Percentiles rank a stretch among this genome's conserved stretches.
phyloP scores from a whole-genome alignment of 495 filamentous ascomycete genomes.

The Gamarada debralockiae region DNA sequence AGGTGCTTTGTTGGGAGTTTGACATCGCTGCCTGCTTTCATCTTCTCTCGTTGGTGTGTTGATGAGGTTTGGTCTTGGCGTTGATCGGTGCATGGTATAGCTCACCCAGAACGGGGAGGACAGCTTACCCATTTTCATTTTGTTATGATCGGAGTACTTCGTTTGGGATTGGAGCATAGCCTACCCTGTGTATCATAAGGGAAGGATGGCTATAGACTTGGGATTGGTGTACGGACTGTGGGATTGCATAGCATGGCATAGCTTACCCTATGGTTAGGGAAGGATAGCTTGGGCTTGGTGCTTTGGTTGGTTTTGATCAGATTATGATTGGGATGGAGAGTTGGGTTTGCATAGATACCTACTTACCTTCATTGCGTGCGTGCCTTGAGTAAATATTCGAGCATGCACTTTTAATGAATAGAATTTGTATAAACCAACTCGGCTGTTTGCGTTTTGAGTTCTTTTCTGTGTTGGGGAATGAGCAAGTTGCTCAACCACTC shows the following conservation, averaged over 20 bases:
- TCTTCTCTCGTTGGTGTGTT: not conserved
- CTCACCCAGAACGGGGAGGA: conserved; percentile 24
- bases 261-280: conserved; percentile 17
- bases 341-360: too few species aligned
- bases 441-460: too few species aligned
- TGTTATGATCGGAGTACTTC: not conserved
- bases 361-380: too few species aligned
- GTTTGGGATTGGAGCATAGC: conserved; percentile 9
- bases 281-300: conserved; percentile 24
- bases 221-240: conserved; percentile 1
- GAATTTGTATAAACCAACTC: too few species aligned
- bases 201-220: conserved; percentile 25
- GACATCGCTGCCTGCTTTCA: not conserved
- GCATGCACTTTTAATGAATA: too few species aligned
- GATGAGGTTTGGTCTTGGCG: conserved; percentile 6
- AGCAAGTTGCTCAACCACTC: too few species aligned
- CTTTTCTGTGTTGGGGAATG: too few species aligned
- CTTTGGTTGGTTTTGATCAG: too few species aligned
- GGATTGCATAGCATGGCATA: conserved; percentile 16
- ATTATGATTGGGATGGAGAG: not conserved
- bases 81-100: conserved; percentile 21
- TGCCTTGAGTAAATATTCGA: too few species aligned
- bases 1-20: not conserved
- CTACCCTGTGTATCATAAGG: conserved; percentile 21
- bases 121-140: conserved; percentile 15